Conservation (phyloP, 331 rosid genomes). For the Ulmus americana region DNA sequence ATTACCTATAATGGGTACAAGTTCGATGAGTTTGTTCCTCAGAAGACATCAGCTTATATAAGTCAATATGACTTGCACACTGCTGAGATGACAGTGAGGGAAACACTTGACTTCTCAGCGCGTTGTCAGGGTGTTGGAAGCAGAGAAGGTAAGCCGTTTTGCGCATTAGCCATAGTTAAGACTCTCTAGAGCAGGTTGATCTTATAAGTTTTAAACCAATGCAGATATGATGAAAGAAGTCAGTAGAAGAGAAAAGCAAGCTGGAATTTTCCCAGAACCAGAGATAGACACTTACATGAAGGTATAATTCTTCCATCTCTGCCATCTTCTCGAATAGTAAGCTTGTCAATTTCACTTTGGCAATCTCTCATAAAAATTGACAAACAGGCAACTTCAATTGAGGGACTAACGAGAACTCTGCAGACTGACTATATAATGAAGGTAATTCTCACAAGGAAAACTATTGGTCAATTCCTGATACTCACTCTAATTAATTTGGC, state of each 20-base stretch:
- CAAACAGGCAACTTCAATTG: constrained; percentile 29
- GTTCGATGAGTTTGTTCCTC: constrained; percentile 36
- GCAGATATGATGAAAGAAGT: constrained; percentile 29
- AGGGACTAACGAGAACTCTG: constrained; percentile 23
- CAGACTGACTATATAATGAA: constrained; percentile 25
- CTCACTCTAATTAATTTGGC: background rate
- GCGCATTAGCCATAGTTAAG: background rate
- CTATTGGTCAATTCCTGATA: background rate
- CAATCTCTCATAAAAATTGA: constrained; percentile 11
- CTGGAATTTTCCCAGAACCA: constrained; percentile 27
- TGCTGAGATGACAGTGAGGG: constrained; percentile 71
- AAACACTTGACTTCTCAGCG: constrained; percentile 60
- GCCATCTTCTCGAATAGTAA: background rate
- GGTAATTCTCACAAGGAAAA: constrained; percentile 9
- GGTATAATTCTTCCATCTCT: background rate
- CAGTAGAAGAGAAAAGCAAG: constrained; percentile 27
- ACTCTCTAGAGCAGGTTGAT: background rate
- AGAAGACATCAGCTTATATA: constrained; percentile 65
- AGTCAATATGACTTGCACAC: constrained; percentile 51
- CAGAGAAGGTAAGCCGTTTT: constrained; percentile 42
- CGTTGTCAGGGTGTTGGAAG: constrained; percentile 61
- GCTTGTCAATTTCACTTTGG: background rate
- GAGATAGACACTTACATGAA: constrained; percentile 30
- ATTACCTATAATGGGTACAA: constrained; percentile 28
- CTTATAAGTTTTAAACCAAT: background rate